Base-by-base conservation (phyloP, 2,329 filamentous ascomycete genomes). In the Fonsecaea pugnacius region DNA sequence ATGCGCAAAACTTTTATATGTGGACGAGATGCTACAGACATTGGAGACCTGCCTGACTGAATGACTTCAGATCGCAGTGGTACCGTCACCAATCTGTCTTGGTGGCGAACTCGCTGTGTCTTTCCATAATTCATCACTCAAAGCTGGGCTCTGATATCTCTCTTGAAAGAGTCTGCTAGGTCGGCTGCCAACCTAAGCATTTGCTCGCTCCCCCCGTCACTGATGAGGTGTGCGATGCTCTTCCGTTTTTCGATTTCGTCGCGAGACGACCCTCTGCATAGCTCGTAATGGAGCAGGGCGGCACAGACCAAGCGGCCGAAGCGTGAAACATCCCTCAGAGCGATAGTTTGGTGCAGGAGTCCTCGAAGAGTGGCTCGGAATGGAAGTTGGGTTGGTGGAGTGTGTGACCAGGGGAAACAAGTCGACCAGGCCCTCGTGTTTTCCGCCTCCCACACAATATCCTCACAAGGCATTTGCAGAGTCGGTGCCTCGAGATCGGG, bases 381-480 rank as follows among this genome's bases (percentile, higher is more conserved):
- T 30, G 50, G 50, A n/a, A 52, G 50, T 18, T 52, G 50, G 4
- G 18, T 21, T 27, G 8, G 50, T 3, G 50, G 50, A 16, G 16
- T 30, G 50, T 52, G 30, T 52, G 21, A 30, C 50, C 50, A 52
- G 21, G 50, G 50, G 18, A 52, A 52, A 24, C 50, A 27, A 30
- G 21, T 52, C 21, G 50, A 27, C 50, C 50, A 52, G 50, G 1
- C 21, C 4, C 16, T 30, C 16, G 50, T 24, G 30, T 30, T 52
- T 52, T n/a, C 50, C 1, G 50, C 50, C 30, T 52, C 50, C 50
- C 50, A 52, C 50, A 52, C 14, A 7, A n/a, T 33, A 24, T 52
- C 50, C 30, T 52, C 50, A 52, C 50, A 52, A 30, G 50, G 50
- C 50, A 52, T 30, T 52, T 32, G 50, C 9, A 52, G 50, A 32